Percentiles rank a stretch among this genome's conserved stretches.
These are phyloP conservation scores for Phellopilus nigrolimitatus DNA, from an alignment of 1,284 basidiomycete species.

Conservation along the genomic window DNA sequence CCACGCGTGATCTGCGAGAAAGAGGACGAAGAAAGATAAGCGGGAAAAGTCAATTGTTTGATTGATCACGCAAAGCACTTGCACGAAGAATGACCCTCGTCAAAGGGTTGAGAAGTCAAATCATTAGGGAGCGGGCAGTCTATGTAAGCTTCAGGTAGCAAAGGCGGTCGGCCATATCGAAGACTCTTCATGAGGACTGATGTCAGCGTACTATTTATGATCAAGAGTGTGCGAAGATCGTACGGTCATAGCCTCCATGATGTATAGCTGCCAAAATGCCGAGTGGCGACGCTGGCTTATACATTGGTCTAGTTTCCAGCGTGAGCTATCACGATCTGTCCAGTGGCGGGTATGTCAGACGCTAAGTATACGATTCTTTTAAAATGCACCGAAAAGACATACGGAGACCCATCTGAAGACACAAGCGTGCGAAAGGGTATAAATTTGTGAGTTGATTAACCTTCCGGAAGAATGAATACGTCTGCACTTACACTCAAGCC, in stretches of 20 bases:
- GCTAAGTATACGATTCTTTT: neutral
- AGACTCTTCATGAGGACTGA: constrained; percentile 44
- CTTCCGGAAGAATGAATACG: neutral
- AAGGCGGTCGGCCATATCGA: constrained; percentile 56
- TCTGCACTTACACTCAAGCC: constrained; percentile 54
- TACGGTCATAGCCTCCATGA: constrained; percentile 54
- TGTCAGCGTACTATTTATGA: neutral
- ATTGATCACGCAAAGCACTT: neutral
- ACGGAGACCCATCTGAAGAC: constrained; percentile 65
- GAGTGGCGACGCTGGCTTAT: constrained; percentile 44
- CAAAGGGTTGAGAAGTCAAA: constrained; percentile 34
- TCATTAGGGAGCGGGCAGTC: constrained; percentile 54
- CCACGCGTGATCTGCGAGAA: constrained; percentile 48
- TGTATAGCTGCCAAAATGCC: constrained; percentile 63
- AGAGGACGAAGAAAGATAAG: neutral
- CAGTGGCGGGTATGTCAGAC: constrained; percentile 3
- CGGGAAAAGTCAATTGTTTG: neutral
- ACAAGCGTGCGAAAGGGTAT: neutral
- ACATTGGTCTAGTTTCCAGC: constrained; percentile 50
- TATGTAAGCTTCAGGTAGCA: constrained; percentile 46
- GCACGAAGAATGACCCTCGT: constrained; percentile 44
- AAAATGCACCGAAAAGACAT: constrained; percentile 25
- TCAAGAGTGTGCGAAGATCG: constrained; percentile 23
- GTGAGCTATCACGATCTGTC: constrained; percentile 56
- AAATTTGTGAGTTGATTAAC: neutral